phyloP scores from a whole-genome alignment of 2,329 filamentous ascomycete species.

The Colletotrichum salicis region DNA sequence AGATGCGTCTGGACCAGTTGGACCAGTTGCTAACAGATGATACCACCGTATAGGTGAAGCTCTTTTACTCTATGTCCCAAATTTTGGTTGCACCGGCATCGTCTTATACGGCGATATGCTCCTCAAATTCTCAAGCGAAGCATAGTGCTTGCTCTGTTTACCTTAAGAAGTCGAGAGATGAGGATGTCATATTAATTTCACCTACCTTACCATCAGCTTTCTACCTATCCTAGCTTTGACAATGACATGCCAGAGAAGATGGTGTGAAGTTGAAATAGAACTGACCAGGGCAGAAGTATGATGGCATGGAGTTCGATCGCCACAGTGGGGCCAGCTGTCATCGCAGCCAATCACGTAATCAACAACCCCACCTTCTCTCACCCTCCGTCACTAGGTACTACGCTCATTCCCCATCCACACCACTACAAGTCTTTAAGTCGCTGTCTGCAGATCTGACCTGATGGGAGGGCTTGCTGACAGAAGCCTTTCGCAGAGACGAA shows the following conservation, averaged over 20 bases:
- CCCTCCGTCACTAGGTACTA: conserved; percentile 14
- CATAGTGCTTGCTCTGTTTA: not conserved
- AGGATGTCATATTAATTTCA: not conserved
- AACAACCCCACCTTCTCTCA: not conserved
- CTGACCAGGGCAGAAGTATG: conserved; percentile 11
- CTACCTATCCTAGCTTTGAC: not conserved
- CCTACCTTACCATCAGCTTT: not conserved
- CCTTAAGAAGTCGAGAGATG: not conserved
- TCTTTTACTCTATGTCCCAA: not conserved
- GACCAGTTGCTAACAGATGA: not conserved
- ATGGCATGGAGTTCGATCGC: conserved; percentile 4
- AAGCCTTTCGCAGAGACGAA: not conserved
- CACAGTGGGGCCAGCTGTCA: conserved; percentile 4
- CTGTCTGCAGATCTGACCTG: not conserved
- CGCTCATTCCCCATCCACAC: not conserved
- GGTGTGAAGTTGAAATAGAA: conserved; percentile 25
- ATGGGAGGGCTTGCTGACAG: not conserved
- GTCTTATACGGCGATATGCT: not conserved
- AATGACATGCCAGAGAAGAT: not conserved
- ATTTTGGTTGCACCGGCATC: not conserved
- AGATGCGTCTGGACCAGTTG: too few relatives aligned
- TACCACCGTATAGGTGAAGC: not conserved
- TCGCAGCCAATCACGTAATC: conserved; percentile 9
- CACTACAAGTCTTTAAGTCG: not conserved
- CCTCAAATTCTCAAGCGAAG: not conserved